Conservation (phyloP, 306 rosid species). For the Dicorynia guianensis region DNA sequence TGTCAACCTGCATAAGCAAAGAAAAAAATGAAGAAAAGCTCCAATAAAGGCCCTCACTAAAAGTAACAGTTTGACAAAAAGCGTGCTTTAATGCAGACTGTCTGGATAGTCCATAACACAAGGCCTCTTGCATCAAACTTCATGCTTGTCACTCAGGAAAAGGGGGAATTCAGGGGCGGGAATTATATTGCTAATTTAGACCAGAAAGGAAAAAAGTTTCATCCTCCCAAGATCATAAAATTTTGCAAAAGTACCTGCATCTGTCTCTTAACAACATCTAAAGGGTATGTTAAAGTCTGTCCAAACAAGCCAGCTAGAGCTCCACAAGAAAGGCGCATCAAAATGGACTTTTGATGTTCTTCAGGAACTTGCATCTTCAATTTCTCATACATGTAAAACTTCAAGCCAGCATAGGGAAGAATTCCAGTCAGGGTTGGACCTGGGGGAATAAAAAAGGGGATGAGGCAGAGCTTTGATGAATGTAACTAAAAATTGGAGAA, state of each 20-base stretch:
- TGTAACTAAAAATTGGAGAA: slow-evolving; percentile 24
- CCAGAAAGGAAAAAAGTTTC: background rate
- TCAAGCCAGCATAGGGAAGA: slow-evolving; percentile 94
- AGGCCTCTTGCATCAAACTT: slow-evolving; percentile 1
- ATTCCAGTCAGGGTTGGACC: slow-evolving; percentile 94
- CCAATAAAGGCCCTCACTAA: slow-evolving; percentile 6
- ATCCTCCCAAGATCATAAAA: background rate
- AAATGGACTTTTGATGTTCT: slow-evolving; percentile 81
- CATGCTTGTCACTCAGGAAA: background rate
- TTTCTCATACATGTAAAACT: slow-evolving; percentile 87
- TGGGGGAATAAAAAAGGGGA: slow-evolving; percentile 42
- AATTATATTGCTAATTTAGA: background rate
- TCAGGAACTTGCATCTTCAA: slow-evolving; percentile 81
- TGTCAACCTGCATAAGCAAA: slow-evolving; percentile 70
- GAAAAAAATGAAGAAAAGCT: slow-evolving; percentile 35
- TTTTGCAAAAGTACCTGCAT: slow-evolving; percentile 75
- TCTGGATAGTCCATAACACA: background rate
- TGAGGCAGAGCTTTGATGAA: slow-evolving; percentile 5
- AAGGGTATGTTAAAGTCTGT: slow-evolving; percentile 92
- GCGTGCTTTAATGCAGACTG: background rate
- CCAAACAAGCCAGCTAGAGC: slow-evolving; percentile 97
- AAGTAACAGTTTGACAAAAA: slow-evolving; percentile 12
- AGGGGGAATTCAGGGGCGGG: background rate
- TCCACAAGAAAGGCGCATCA: slow-evolving; percentile 90
- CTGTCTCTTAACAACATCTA: slow-evolving; percentile 97